phyloP scores from a whole-genome alignment of 441 rosid species.

The Corymbia citriodora region DNA sequence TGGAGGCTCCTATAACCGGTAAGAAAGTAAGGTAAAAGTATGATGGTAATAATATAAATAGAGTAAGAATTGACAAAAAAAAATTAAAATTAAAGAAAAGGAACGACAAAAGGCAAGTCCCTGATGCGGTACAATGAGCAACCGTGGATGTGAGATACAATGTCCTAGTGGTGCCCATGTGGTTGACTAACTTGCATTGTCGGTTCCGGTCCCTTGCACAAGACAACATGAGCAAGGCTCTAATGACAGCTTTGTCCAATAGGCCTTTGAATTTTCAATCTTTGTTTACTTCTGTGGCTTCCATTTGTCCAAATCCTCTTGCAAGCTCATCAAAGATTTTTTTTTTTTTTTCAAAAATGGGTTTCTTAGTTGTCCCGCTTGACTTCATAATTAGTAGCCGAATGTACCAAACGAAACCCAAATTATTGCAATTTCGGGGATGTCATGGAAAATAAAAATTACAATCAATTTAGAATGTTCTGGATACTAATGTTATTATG shows the following conservation, averaged over 20 bases:
- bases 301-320: neutral
- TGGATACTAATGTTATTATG: neutral
- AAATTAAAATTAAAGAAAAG: neutral
- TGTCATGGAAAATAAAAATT: rapidly evolving
- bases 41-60: no score
- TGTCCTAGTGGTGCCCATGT: neutral
- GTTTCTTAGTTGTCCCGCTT: neutral
- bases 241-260: neutral
- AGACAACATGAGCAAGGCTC: neutral
- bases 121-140: neutral
- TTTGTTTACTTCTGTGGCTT: neutral
- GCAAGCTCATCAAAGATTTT: rapidly evolving
- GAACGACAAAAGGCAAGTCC: neutral
- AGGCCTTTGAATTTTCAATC: neutral
- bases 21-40: no score
- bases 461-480: neutral
- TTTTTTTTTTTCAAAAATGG: neutral
- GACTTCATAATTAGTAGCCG: neutral
- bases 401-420: neutral
- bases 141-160: rapidly evolving
- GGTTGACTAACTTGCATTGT: neutral
- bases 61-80: no score
- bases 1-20: no score
- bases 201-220: neutral
- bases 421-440: neutral